phyloP scores from a whole-genome alignment of 805 yeast species.

The Schwanniomyces occidentalis region DNA sequence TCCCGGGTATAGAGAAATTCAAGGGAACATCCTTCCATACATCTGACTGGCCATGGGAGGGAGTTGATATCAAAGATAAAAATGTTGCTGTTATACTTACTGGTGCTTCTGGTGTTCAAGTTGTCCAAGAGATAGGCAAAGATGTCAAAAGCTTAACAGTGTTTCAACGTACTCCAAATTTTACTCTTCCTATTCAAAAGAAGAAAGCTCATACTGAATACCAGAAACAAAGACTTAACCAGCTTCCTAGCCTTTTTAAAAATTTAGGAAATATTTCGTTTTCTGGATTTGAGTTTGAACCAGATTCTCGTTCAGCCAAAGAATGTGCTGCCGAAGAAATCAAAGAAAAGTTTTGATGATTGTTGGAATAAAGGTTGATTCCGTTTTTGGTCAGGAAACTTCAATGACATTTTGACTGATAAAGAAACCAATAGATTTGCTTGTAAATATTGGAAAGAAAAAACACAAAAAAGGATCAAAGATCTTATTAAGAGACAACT shows the following conservation, averaged over 20 bases:
- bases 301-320: constrained; percentile 1
- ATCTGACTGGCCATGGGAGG: constrained; percentile 27
- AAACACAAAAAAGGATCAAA: constrained; percentile 14
- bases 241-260: constrained; percentile 6
- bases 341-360: constrained; percentile 13
- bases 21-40: constrained; percentile 28
- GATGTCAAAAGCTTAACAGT: constrained; percentile 15
- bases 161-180: constrained; percentile 14
- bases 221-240: constrained; percentile 8
- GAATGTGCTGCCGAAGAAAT: constrained; percentile 15
- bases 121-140: constrained; percentile 16
- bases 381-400: constrained; percentile 23
- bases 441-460: constrained; percentile 20
- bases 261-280: constrained; percentile 9
- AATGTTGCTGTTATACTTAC: constrained; percentile 30
- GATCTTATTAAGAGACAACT: constrained; percentile 17
- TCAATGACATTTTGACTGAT: constrained; percentile 13
- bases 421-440: constrained; percentile 15
- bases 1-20: constrained; percentile 16
- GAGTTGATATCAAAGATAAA: constrained; percentile 19
- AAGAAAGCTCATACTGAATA: constrained; percentile 3
- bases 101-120: constrained; percentile 33
- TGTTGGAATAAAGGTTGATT: constrained; percentile 25
- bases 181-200: constrained; percentile 18
- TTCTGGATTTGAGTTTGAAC: not conserved